Base-by-base conservation (phyloP, 768 basidiomycete genomes). In the Auricularia sp. region DNA sequence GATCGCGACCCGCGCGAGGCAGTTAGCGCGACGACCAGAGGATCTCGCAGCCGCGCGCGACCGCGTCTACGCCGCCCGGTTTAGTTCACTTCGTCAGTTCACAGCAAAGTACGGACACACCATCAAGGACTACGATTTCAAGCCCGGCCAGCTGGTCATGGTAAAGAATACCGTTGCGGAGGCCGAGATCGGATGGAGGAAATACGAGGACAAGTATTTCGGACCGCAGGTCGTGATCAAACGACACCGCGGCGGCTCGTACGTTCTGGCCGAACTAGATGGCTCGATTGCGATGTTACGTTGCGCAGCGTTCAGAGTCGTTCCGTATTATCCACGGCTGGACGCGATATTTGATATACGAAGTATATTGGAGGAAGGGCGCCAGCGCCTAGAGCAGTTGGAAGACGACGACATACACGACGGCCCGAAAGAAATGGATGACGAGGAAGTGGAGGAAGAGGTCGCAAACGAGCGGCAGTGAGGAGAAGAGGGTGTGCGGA, bases 11-110 rank as follows among this genome's bases (percentile, higher is more conserved):
- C 65, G 67, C 6, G 70, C 72, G 13, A 35, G 63, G 0, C 74
- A 76, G 61, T 67, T 77, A 0, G 62, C 74, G 61, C 72, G 70
- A 24, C 66, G 65, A 11, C 64, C 67, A 3, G 65, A 67, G 13
- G 72, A 39, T 13, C 37, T 39, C 7, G 37, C 6, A 39, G 37
- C 6, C 7, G 37, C 37, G 6, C 37, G 37, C 37, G 7, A 13
- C 7, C 37, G 37, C 37, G n/a, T 21, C 14, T 36, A 36, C 61
- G 62, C 42, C 11, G 35, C 35, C 16, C 35, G 35, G 8, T 44
- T 16, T 29, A 45, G 16, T 8, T 39, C 35, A 8, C 16, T 36
- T 34, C n/a, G n/a, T 14, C 61, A 62, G 42, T 62, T 62, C 36
- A 21, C 16, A 11, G n/a, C 18, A 3, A 35, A 18, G 16, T 44